Conservation (phyloP, 495 filamentous ascomycete genomes). For the Trichoderma virens region DNA sequence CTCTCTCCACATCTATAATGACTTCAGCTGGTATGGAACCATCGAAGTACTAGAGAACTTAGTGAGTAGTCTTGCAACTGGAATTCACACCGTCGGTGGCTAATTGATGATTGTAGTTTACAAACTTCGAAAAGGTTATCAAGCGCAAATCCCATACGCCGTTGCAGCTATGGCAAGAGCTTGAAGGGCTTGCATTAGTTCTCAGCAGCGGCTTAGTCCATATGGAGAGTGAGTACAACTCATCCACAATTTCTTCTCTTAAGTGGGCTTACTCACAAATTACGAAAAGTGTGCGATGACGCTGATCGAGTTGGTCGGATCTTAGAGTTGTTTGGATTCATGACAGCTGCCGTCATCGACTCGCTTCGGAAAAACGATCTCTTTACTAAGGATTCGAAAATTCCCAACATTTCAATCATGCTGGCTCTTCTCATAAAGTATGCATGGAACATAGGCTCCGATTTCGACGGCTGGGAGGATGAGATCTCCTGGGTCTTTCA, state of each 20-base stretch:
- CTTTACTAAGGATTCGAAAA: neutral
- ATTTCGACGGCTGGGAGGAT: neutral
- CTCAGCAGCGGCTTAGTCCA: neutral
- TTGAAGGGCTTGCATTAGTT: neutral
- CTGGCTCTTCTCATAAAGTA: neutral
- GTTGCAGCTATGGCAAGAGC: neutral
- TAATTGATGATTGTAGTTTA: neutral
- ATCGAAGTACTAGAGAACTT: conserved; percentile 4
- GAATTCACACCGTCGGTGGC: neutral
- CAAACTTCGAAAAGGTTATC: neutral
- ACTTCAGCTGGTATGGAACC: neutral
- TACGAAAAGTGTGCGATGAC: conserved; percentile 8
- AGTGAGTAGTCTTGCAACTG: neutral
- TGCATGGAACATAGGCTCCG: neutral
- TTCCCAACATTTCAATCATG: conserved; percentile 4
- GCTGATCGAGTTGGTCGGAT: neutral
- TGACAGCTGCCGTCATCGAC: neutral
- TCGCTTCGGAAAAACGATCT: neutral
- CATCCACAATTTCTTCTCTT: no score
- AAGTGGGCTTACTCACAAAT: no score
- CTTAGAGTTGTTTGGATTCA: neutral
- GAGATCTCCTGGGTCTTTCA: neutral
- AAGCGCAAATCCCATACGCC: neutral
- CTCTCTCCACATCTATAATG: neutral
- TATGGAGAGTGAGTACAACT: neutral